Evolutionary conservation across 352 stramenopile species (phyloP).

Genomic region (Globisporangium apiculatum): DNA sequence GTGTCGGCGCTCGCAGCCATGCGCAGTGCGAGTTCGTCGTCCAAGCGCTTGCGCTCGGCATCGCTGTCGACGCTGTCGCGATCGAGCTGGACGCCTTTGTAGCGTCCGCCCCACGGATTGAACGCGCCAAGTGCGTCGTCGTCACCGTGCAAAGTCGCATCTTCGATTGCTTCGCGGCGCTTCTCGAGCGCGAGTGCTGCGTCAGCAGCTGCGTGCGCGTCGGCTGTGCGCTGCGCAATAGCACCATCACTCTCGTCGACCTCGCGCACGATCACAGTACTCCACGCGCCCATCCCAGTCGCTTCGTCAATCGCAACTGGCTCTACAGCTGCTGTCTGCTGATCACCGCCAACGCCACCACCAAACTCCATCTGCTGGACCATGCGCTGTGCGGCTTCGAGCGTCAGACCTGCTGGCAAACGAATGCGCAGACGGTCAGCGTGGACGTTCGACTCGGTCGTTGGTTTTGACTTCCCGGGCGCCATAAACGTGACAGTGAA

Average conservation of each 20-base stretch:
- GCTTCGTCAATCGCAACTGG: conserved; percentile 47
- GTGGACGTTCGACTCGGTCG: conserved; percentile 44
- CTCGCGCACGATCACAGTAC: conserved; percentile 58
- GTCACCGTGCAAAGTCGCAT: conserved; percentile 23
- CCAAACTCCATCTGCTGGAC: conserved; percentile 33
- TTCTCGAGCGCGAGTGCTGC: conserved; percentile 42
- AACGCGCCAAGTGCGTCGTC: conserved; percentile 75
- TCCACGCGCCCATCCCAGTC: conserved; percentile 81
- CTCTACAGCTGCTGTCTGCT: conserved; percentile 4
- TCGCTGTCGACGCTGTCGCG: conserved; percentile 11
- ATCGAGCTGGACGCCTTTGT: conserved; percentile 75
- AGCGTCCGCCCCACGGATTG: conserved; percentile 77
- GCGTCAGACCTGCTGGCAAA: conserved; percentile 49
- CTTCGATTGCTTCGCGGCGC: conserved; percentile 48
- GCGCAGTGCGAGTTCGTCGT: conserved; percentile 23
- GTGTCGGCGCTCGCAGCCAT: conserved; percentile 46
- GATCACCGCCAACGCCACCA: conserved; percentile 6
- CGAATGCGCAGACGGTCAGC: conserved; percentile 62
- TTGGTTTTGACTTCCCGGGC: conserved; percentile 22
- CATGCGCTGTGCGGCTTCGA: conserved; percentile 62
- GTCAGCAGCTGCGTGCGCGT: conserved; percentile 32
- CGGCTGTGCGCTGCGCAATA: conserved; percentile 36
- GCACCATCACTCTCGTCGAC: conserved; percentile 72
- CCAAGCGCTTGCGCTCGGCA: conserved; percentile 22
- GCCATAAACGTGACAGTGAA: conserved; percentile 67